Evolutionary conservation across 495 filamentous ascomycete species (phyloP), one percentile per base, ranked within the genome.

Genomic region (Daldinia caldariorum): DNA sequence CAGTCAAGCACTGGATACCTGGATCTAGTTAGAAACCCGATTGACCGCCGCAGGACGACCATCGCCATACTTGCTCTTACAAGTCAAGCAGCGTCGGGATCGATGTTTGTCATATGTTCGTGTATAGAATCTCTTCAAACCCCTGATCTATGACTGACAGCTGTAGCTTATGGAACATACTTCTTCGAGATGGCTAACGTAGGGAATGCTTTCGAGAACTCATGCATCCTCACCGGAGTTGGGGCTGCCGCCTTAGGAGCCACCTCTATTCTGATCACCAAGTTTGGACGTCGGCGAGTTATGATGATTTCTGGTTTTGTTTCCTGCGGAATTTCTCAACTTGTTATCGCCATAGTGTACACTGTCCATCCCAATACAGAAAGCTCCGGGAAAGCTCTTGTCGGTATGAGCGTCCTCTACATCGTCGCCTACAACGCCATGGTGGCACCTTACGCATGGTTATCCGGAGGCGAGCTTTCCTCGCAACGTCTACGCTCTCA

Each of bases 151-250:
- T 45, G 13, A 20, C 76, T 75, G 9, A 78, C 41, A 16, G 20
- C 35, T 12, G 6, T 34, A 82, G 85, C 85, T 0, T 90, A 88
- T 70, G 85, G 86, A 55, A 88, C 88, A 1, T 90, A 89, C 74
- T 90, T 89, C 80, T 88, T 90, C 74, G 81, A 84, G 67, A 90
- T 90, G 84, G 85, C 87, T 32, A 79, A 84, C 37, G 83, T 89
- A 8, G 82, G 83, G 20, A 81, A 86, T 61, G 83, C 88, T 6
- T 90, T 90, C 74, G 81, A 81, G 67, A 89, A 88, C 76, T 78
- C 83, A 51, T 87, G 86, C 66, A 83, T 89, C 39, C 78, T 89
- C 45, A 84, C 79, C 54, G 82, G 82, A 13, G 80, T 87, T 35
- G 86, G 87, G 5, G 85, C 87, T 14, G 74, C 85, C n/a, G 85